Percentiles rank a stretch among this genome's conserved stretches.
phyloP scores from a whole-genome alignment of 176 grass and related monocot species.

The Oryza longistaminata region DNA sequence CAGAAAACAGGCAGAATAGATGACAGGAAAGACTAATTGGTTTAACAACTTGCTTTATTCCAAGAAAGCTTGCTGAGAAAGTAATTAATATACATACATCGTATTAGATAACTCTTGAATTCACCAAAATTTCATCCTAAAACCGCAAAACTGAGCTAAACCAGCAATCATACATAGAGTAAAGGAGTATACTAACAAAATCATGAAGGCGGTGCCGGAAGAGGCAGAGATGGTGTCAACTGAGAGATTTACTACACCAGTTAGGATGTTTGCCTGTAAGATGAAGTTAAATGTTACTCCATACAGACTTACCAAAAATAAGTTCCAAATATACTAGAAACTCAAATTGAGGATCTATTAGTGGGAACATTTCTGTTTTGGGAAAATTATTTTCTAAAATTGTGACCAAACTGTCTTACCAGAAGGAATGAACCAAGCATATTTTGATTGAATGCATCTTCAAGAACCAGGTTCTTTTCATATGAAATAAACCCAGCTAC shows the following conservation, averaged over 20 bases:
- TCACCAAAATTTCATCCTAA: constrained; percentile 92
- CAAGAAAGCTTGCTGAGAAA: neutral
- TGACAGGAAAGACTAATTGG: neutral
- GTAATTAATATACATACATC: constrained; percentile 13
- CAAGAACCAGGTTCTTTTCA: constrained; percentile 73
- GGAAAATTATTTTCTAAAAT: neutral
- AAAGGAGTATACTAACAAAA: constrained; percentile 69
- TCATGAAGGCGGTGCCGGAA: constrained; percentile 44
- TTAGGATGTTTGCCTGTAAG: constrained; percentile 86
- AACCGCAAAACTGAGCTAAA: constrained; percentile 55
- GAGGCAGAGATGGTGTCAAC: constrained; percentile 69
- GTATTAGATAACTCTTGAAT: neutral
- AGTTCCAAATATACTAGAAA: neutral
- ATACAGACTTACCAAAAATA: neutral
- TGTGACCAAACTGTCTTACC: constrained; percentile 41
- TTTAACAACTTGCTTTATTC: neutral
- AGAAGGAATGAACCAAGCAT: constrained; percentile 86
- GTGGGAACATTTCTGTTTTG: neutral
- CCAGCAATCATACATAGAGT: constrained; percentile 54
- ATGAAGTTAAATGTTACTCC: constrained; percentile 26
- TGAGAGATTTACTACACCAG: constrained; percentile 75
- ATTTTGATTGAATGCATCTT: constrained; percentile 90
- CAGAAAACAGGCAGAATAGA: too few relatives aligned
- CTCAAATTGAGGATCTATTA: neutral
- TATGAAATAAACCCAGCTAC: constrained; percentile 45